Base-by-base conservation (phyloP, 345 rosid genomes). In the Populus nigra region DNA sequence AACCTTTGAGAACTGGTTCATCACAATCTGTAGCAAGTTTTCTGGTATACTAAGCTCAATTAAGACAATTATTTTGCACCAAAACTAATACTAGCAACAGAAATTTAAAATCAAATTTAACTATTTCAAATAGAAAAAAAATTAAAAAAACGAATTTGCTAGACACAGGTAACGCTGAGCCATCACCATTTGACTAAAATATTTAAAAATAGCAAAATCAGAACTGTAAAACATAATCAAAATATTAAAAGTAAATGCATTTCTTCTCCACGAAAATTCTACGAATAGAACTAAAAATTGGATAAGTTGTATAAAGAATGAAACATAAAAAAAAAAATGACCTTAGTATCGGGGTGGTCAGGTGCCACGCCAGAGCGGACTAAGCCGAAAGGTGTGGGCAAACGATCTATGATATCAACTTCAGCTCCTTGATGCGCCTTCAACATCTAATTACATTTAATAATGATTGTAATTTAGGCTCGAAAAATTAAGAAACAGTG, bases 331-430 rank as follows among this genome's bases (percentile, higher is more conserved):
- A n/a, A 62, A 79, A 49, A 27, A 59, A 35, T 41, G 43, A 16
- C 98, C 97, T 93, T 96, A 9, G 99, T 96, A 73, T 93, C 98
- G 2, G 94, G 95, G 79, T 96, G 99, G 86, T 96, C 99, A 39
- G 95, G 99, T 0, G 99, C 99, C 22, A 96, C 97, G 6, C 97
- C 98, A 0, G 97, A 92, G n/a, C 97, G 91, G 16, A 96, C 99
- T 68, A 96, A 90, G 49, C 99, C 98, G 62, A 86, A 96, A 1
- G 98, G 99, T 20, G 95, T 92, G 0, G 97, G 97, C 78, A 96
- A 88, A 27, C 98, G 91, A 83, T 96, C 99, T 31, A 96, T 85
- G 53, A 96, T 85, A 73, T 92, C 99, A 39, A 96, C 83, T 68
- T 75, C 87, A 5, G 91, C 94, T 23, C 79, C 88, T 81, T 81